Evolutionary conservation across 2,329 filamentous ascomycete species (phyloP).

Genomic region (Uncinocarpus reesii): DNA sequence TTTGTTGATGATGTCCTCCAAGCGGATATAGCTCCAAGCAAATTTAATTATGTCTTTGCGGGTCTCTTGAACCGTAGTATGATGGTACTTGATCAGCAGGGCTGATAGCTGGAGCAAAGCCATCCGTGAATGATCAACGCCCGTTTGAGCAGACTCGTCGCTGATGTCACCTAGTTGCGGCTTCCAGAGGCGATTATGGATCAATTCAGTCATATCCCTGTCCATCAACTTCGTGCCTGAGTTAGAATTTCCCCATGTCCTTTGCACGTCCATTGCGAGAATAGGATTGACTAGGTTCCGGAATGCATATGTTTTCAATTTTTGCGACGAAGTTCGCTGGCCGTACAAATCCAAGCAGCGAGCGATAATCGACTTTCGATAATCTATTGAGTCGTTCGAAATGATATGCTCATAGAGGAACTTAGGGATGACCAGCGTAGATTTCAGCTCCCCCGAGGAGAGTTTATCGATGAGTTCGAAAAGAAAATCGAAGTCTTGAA

Average conservation of each 20-base stretch:
- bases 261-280: constrained; percentile 89
- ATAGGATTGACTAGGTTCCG: constrained; percentile 92
- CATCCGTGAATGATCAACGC: constrained; percentile 91
- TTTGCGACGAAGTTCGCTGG: constrained; percentile 66
- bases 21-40: constrained; percentile 92
- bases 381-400: constrained; percentile 70
- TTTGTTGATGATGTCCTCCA: constrained; percentile 99
- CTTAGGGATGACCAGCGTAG: constrained; percentile 61
- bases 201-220: constrained; percentile 72
- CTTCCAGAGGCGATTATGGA: constrained; percentile 90
- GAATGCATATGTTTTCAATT: constrained; percentile 84
- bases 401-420: constrained; percentile 84
- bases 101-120: constrained; percentile 91
- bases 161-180: constrained; percentile 69
- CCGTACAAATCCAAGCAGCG: constrained; percentile 83
- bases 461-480: constrained; percentile 76
- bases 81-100: constrained; percentile 89
- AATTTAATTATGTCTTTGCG: constrained; percentile 99
- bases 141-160: constrained; percentile 73
- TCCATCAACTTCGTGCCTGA: constrained; percentile 68
- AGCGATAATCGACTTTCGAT: constrained; percentile 70
- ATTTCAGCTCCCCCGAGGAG: constrained; percentile 70
- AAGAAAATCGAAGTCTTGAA: constrained; percentile 69
- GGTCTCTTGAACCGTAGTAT: constrained; percentile 74
- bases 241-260: constrained; percentile 55